Conservation (phyloP, 2,329 filamentous ascomycete species). For the Fusarium concolor region DNA sequence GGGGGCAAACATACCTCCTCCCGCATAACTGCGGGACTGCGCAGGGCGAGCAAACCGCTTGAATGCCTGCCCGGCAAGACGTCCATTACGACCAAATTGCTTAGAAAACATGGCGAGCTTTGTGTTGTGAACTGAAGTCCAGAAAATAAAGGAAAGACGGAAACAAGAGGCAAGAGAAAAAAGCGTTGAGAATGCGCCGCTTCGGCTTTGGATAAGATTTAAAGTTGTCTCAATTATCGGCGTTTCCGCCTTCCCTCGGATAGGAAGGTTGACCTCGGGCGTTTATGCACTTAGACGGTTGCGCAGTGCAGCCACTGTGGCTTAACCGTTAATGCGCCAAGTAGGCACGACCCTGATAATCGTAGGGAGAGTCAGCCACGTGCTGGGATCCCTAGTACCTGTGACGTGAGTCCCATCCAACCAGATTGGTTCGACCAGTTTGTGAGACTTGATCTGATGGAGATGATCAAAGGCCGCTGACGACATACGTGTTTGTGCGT, state of each 20-base stretch:
- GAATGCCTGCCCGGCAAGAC: conserved; percentile 42
- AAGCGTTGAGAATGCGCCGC: conserved; percentile 15
- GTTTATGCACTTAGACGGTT: conserved; percentile 23
- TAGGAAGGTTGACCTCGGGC: conserved; percentile 33
- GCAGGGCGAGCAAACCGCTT: conserved; percentile 31
- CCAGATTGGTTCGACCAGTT: conserved; percentile 24
- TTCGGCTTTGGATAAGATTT: conserved; percentile 32
- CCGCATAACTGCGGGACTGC: conserved; percentile 45
- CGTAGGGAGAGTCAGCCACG: not conserved
- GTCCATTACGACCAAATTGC: conserved; percentile 42
- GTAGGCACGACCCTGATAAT: not conserved
- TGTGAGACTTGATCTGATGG: conserved; percentile 30
- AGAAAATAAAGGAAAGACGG: not conserved
- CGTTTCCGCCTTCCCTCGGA: conserved; percentile 41
- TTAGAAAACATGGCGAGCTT: conserved; percentile 39
- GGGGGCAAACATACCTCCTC: conserved; percentile 41
- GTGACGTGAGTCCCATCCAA: conserved; percentile 38
- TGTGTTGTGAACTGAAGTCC: not conserved
- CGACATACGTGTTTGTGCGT: conserved; percentile 31
- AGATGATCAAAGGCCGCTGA: conserved; percentile 38
- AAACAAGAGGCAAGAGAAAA: not conserved
- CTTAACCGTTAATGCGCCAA: conserved; percentile 12
- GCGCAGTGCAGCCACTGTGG: not conserved
- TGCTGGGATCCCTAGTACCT: conserved; percentile 24
- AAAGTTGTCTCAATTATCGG: conserved; percentile 27